Percentiles rank a stretch among this genome's conserved stretches.
Conservation (phyloP, 371 early-diverging fungal genomes). For the Rhizopus microsporus region DNA sequence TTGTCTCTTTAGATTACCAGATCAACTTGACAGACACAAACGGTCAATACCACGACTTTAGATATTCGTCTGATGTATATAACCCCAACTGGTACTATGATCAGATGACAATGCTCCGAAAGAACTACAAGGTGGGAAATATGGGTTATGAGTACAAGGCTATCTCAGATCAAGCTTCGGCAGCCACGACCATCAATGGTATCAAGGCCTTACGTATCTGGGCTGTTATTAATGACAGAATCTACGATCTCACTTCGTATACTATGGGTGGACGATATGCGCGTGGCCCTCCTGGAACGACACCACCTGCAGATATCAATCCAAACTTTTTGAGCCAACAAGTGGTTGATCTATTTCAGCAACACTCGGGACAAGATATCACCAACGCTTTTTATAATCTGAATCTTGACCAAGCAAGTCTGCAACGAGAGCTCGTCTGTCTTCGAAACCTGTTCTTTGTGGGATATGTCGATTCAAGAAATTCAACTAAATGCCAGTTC, state of each 20-base stretch:
- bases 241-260: slow-evolving; percentile 67
- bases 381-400: slow-evolving; percentile 56
- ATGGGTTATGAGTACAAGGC: slow-evolving; percentile 42
- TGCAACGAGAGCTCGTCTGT: slow-evolving; percentile 56
- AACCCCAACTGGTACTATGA: slow-evolving; percentile 52
- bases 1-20: slow-evolving; percentile 42
- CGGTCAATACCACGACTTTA: slow-evolving; percentile 48
- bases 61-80: slow-evolving; percentile 39
- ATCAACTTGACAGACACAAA: slow-evolving; percentile 45
- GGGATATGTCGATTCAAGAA: slow-evolving; percentile 87
- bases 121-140: slow-evolving; percentile 43
- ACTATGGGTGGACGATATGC: slow-evolving; percentile 44
- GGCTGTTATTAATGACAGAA: slow-evolving; percentile 59
- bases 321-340: slow-evolving; percentile 31
- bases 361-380: slow-evolving; percentile 68
- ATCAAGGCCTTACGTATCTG: slow-evolving; percentile 43
- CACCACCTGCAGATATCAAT: slow-evolving; percentile 52
- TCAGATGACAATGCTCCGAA: slow-evolving; percentile 41
- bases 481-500: slow-evolving; percentile 81
- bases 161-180: slow-evolving; percentile 34
- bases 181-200: slow-evolving; percentile 28
- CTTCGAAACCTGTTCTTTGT: slow-evolving; percentile 83
- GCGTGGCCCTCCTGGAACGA: slow-evolving; percentile 37
- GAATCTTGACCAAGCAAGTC: slow-evolving; percentile 29
- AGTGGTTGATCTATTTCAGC: slow-evolving; percentile 64